Evolutionary conservation across 768 basidiomycete species (phyloP).

Genomic region (Russula virescens): DNA sequence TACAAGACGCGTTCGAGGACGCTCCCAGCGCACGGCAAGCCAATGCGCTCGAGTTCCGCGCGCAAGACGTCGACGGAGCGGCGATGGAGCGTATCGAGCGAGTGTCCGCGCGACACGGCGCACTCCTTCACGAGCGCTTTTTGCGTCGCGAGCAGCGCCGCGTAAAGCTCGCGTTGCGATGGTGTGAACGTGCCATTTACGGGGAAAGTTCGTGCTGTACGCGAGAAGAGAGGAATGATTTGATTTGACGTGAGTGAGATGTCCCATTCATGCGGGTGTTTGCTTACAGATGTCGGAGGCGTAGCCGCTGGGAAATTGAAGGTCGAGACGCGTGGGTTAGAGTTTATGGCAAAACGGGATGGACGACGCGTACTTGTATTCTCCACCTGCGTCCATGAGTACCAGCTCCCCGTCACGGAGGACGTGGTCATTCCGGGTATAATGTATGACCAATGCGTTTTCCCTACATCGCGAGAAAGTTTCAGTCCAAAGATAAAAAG

Average conservation of each 20-base stretch:
- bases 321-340: neutral
- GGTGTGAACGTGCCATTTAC: slow-evolving; percentile 72
- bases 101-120: slow-evolving; percentile 49
- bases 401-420: slow-evolving; percentile 67
- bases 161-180: slow-evolving; percentile 82
- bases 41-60: slow-evolving; percentile 70
- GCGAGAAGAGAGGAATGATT: too few species aligned
- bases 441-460: slow-evolving; percentile 90
- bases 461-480: slow-evolving; percentile 40
- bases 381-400: slow-evolving; percentile 88
- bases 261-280: too few species aligned
- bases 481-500: neutral
- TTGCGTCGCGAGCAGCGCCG: slow-evolving; percentile 66
- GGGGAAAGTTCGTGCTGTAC: slow-evolving; percentile 79
- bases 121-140: slow-evolving; percentile 61
- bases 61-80: slow-evolving; percentile 61
- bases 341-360: neutral
- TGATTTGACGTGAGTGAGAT: too few species aligned
- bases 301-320: slow-evolving; percentile 56
- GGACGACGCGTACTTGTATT: slow-evolving; percentile 61
- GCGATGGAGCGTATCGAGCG: slow-evolving; percentile 72
- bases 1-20: slow-evolving; percentile 71
- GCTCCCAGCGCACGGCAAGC: slow-evolving; percentile 42
- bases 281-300: slow-evolving; percentile 89
- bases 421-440: slow-evolving; percentile 84